Evolutionary conservation across 2,329 filamentous ascomycete genomes (phyloP), one percentile per base, ranked within the genome.

Genomic region (Cryphonectria nitschkei): DNA sequence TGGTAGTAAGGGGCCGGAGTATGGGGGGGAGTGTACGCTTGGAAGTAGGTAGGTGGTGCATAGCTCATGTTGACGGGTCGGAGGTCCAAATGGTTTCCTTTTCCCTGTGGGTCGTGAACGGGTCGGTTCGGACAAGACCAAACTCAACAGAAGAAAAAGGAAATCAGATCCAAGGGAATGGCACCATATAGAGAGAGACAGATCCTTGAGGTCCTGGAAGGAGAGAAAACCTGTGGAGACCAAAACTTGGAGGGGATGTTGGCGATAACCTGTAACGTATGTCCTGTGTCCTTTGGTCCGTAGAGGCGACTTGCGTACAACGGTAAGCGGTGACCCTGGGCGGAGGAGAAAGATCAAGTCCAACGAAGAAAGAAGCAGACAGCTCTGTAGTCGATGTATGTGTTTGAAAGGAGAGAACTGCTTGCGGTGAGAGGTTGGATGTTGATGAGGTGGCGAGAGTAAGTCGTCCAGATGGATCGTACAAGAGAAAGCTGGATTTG

Each of bases 221-320:
- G 26, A 52, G 29, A 11, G 11, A n/a, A 50, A 43, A 13, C 60
- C 64, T 69, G 72, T 71, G 68, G 69, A 73, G 65, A 41, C 74
- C 61, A 29, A 43, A 43, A 29, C 13, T n/a, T 39, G 37, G 74
- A 70, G 19, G 9, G 11, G 9, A 22, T 50, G 46, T 50, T 75
- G 74, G 76, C 76, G 75, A 73, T 74, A 75, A 63, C 54, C 63
- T 67, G 14, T 29, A 34, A 34, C 22, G 32, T 63, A 66, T 67
- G 67, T 69, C 75, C 61, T 74, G 77, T 68, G 75, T 70, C 46
- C 46, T 8, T 22, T 16, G 6, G 32, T 61, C 58, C 58, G 58
- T 7, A n/a, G 34, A n/a, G 58, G 19, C 32, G 34, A 39, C 19
- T 39, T 39, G 46, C 22, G 58, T 14, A 26, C 34, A 39, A 61